Evolutionary conservation across 148 eudicot genomes (phyloP).

Genomic region (Vaccinium vitisidaea): DNA sequence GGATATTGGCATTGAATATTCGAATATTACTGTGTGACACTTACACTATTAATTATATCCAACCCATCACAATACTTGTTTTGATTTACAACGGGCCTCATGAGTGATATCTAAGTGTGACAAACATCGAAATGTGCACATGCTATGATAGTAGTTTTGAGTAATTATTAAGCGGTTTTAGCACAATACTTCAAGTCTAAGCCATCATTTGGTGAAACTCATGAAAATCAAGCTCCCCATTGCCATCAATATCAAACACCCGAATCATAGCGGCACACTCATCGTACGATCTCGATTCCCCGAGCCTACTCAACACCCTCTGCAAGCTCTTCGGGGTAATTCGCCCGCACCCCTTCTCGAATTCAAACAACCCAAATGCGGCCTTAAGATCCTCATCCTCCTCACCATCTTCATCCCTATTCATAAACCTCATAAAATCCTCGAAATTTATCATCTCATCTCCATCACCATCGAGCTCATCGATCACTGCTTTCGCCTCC

Average conservation of each 20-base stretch:
- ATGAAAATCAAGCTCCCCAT: conserved; percentile 57
- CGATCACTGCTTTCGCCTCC: conserved; percentile 61
- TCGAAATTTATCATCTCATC: conserved; percentile 52
- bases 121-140: background rate
- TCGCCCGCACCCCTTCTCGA: conserved; percentile 55
- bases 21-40: too few relatives aligned
- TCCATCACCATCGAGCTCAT: conserved; percentile 54
- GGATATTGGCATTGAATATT: too few relatives aligned
- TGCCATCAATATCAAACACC: conserved; percentile 62
- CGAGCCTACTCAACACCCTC: conserved; percentile 42
- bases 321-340: conserved; percentile 62
- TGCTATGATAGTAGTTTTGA: background rate
- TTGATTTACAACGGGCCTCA: background rate
- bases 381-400: conserved; percentile 50
- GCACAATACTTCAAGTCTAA: background rate
- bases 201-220: conserved; percentile 63
- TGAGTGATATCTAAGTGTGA: background rate
- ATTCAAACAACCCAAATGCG: conserved; percentile 66
- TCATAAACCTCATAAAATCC: conserved; percentile 63
- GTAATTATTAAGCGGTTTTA: background rate
- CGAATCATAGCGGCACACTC: conserved; percentile 61
- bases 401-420: conserved; percentile 32
- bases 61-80: background rate
- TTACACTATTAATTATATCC: too few relatives aligned
- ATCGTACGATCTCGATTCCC: conserved; percentile 38